Conservation (phyloP, 2,329 filamentous ascomycete genomes). For the Colletotrichum incanum region DNA sequence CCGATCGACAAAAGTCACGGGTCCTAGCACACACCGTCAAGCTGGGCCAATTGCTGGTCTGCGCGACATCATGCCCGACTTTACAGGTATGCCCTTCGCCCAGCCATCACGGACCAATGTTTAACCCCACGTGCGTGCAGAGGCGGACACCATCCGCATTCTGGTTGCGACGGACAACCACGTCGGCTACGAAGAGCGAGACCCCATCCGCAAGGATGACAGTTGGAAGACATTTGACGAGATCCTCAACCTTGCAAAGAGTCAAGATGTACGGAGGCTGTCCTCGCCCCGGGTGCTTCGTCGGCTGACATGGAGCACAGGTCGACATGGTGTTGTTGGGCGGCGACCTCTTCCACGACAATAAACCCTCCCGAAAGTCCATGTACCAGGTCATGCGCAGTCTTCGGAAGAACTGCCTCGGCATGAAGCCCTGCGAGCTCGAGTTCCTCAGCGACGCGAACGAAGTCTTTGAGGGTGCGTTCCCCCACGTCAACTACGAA, state of each 20-base stretch:
- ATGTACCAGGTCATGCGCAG: conserved; percentile 99
- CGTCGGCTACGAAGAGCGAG: conserved; percentile 95
- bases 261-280: conserved; percentile 76
- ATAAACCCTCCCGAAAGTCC: conserved; percentile 94
- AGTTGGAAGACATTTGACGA: conserved; percentile 98
- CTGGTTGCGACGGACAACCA: conserved; percentile 97
- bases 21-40: background rate
- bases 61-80: conserved; percentile 29
- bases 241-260: conserved; percentile 89
- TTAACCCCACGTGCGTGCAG: conserved; percentile 50
- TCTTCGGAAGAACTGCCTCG: conserved; percentile 91
- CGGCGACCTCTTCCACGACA: conserved; percentile 97
- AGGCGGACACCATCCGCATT: conserved; percentile 91
- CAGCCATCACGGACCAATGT: background rate
- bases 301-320: conserved; percentile 52
- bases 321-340: conserved; percentile 97
- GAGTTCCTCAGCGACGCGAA: conserved; percentile 95
- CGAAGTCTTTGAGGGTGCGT: conserved; percentile 90
- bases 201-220: conserved; percentile 94
- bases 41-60: background rate
- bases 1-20: background rate
- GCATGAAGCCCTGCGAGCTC: conserved; percentile 94
- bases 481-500: conserved; percentile 97
- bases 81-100: conserved; percentile 33
- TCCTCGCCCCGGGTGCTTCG: background rate